These are phyloP conservation scores for Coemansia sp. DNA, from an alignment of 192 early-diverging fungal species.

Conservation along the genomic window DNA sequence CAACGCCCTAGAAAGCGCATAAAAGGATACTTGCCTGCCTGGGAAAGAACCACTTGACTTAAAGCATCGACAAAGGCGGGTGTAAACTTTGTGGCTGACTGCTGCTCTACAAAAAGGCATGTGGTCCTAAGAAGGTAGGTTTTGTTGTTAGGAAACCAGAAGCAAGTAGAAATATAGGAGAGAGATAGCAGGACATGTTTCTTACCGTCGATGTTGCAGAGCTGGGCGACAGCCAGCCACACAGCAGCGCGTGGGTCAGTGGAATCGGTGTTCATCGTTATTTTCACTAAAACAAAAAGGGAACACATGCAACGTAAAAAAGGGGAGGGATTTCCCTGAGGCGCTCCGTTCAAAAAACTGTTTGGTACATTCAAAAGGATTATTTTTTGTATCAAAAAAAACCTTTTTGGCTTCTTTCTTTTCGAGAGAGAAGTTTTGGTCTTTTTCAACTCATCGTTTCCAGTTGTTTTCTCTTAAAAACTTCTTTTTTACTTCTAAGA, in stretches of 20 bases:
- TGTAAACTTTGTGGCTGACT: conserved; percentile 18
- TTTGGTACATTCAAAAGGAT: background rate
- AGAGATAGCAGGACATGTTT: background rate
- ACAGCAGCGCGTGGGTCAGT: conserved; percentile 36
- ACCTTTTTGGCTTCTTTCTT: background rate
- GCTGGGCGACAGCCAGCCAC: conserved; percentile 41
- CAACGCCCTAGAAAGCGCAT: background rate
- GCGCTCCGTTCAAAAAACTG: background rate
- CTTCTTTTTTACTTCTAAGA: background rate
- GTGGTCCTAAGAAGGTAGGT: background rate
- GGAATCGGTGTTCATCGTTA: conserved; percentile 28
- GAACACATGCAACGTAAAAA: background rate
- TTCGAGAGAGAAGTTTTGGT: background rate
- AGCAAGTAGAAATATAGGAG: background rate
- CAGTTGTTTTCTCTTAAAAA: background rate
- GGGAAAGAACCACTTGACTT: conserved; percentile 41
- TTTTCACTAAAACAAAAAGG: conserved; percentile 1
- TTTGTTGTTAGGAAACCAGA: background rate
- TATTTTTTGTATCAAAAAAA: background rate
- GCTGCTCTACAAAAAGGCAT: conserved; percentile 22
- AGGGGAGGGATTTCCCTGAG: background rate
- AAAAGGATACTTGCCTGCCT: conserved; percentile 27
- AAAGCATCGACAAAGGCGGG: conserved; percentile 43
- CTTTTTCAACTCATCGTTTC: background rate
- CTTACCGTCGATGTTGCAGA: conserved; percentile 37